Evolutionary conservation across 164 flowering plant species (phyloP), one percentile per base, ranked within the genome.

Genomic region (Cinnamomum micranthum): DNA sequence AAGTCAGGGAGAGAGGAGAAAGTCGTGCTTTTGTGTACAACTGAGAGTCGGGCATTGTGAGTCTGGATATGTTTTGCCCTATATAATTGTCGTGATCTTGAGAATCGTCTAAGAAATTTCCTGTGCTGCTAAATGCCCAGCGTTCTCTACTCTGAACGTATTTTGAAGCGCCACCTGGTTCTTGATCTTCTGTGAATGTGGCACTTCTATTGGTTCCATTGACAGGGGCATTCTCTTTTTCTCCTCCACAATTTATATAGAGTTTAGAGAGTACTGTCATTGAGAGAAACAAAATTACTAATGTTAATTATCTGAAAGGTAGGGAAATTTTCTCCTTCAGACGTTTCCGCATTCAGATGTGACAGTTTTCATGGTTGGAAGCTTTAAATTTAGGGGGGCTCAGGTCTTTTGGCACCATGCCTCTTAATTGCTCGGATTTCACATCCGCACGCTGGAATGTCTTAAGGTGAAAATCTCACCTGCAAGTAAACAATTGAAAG

Each of bases 211-310:
- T 74, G 59, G 80, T 13, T 75, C 50, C 68, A 20, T 31, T 24
- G 15, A 28, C 15, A 5, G 64, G 63, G 58, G 84, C 87, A 25
- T 11, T 22, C 3, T 64, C 65, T 62, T 86, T 85, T 24, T 63
- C 24, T 78, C 98, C 98, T 65, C 98, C 98, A 81, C 90, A 88
- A 78, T 94, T 94, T 63, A 94, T 85, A 81, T 85, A 75, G 31
- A 88, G 75, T 24, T 86, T 87, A 70, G 75, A 84, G 27, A 68
- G 74, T 71, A 86, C 98, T 93, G 88, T 41, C 69, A 75, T 27
- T 10, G 58, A 41, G 33, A 3, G 73, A 25, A 25, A 24, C n/a
- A 24, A 19, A 2, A 10, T 41, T 13, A 22, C 3, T 10, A 13
- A 55, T 64, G 65, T 10, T 6, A 67, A 58, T 47, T n/a, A 10